Conservation (phyloP, 2,329 filamentous ascomycete species). For the Alternaria angustiovoidea region DNA sequence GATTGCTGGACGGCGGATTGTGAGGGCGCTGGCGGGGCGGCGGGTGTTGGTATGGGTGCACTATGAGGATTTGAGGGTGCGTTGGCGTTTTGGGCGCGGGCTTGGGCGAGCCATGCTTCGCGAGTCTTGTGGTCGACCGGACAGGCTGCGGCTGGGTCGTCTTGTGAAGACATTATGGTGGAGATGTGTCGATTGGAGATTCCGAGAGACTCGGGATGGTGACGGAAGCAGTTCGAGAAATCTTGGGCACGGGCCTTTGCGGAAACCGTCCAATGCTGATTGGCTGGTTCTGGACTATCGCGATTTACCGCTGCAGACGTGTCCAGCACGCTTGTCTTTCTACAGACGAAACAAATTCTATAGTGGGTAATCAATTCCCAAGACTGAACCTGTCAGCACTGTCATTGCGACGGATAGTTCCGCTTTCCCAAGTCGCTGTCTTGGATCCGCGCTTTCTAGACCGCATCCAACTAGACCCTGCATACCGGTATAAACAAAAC, state of each 20-base stretch:
- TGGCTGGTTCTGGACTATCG: conserved; percentile 19
- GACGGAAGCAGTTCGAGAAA: conserved; percentile 32
- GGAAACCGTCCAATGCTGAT: conserved; percentile 29
- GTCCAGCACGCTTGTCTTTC: not conserved
- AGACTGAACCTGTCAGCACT: conserved; percentile 3
- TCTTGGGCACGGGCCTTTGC: conserved; percentile 33
- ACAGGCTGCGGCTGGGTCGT: conserved; percentile 61
- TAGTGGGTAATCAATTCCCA: not conserved
- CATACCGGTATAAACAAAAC: conserved; percentile 38
- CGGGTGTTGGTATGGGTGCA: conserved; percentile 20
- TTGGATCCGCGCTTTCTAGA: conserved; percentile 11
- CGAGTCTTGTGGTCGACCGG: conserved; percentile 92
- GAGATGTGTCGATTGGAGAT: conserved; percentile 8
- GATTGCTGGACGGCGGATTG: conserved; percentile 35
- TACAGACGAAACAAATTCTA: not conserved
- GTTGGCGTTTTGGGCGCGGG: conserved; percentile 56
- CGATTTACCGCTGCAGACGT: conserved; percentile 22
- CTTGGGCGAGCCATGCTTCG: conserved; percentile 82
- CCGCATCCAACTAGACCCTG: conserved; percentile 33
- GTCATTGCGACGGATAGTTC: not conserved
- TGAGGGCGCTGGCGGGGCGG: conserved; percentile 29
- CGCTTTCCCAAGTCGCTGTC: not conserved
- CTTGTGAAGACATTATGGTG: conserved; percentile 37
- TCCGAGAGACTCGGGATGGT: conserved; percentile 20
- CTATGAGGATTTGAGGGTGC: conserved; percentile 29